A percentile compares a stretch with the other conserved stretches of the same genome.
These are phyloP conservation scores for Rutstroemia sp. DNA, from an alignment of 2,329 filamentous ascomycete genomes.

Conservation along the genomic window DNA sequence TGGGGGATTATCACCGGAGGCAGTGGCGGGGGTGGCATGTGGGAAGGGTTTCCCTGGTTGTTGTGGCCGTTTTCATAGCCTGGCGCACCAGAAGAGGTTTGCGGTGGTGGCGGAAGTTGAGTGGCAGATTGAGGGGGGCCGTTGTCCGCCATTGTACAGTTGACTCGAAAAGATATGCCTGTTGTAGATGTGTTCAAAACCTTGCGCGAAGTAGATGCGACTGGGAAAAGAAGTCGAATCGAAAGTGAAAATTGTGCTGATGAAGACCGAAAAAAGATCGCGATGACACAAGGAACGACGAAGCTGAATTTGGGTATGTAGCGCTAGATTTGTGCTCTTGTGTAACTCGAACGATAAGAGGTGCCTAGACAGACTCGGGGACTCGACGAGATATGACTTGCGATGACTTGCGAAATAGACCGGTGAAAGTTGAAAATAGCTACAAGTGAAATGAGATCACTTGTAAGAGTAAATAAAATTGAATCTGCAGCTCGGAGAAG, in stretches of 20 bases:
- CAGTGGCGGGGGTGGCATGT: constrained; percentile 86
- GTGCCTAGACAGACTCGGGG: constrained; percentile 22
- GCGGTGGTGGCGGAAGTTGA: constrained; percentile 63
- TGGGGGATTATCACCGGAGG: constrained; percentile 81
- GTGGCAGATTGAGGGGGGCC: constrained; percentile 53
- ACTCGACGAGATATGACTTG: constrained; percentile 18
- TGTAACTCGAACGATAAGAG: constrained; percentile 28
- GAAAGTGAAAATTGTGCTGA: constrained; percentile 16
- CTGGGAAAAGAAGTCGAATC: constrained; percentile 11
- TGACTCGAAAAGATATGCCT: constrained; percentile 16
- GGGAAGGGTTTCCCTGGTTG: constrained; percentile 59
- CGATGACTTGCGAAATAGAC: constrained; percentile 24
- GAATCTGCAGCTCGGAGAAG: not conserved
- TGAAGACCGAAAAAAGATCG: constrained; percentile 15
- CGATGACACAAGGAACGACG: constrained; percentile 20
- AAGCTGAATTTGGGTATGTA: constrained; percentile 16
- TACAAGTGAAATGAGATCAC: constrained; percentile 21
- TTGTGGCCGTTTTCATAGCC: constrained; percentile 73
- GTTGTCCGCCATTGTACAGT: constrained; percentile 67
- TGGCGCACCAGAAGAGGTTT: constrained; percentile 61
- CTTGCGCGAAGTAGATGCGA: constrained; percentile 21
- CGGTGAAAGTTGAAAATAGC: constrained; percentile 21
- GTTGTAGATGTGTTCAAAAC: constrained; percentile 14
- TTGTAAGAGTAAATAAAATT: constrained; percentile 14
- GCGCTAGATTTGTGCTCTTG: constrained; percentile 18